A percentile compares a stretch with the other conserved stretches of the same genome.
Conservation (phyloP, 2,329 filamentous ascomycete genomes). For the Fusarium sp. region DNA sequence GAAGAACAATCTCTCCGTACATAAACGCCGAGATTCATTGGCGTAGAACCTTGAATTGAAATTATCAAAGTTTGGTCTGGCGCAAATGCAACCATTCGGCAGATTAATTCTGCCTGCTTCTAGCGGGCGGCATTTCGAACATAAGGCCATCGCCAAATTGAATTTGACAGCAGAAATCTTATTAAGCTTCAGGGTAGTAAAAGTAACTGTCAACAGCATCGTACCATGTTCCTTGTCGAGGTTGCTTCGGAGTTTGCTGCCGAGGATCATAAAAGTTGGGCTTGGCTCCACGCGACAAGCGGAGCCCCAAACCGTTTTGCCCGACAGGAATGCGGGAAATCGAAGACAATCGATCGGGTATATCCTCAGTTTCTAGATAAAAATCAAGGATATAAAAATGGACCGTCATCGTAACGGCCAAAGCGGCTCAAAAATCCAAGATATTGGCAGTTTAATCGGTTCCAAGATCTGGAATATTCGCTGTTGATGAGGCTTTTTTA, state of each 20-base stretch:
- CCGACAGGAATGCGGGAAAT: conserved; percentile 11
- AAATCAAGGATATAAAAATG: conserved; percentile 17
- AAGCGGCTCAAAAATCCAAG: neutral
- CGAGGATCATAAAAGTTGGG: neutral
- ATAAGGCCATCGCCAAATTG: neutral
- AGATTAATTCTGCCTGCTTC: neutral
- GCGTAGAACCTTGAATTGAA: no score
- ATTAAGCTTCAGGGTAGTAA: conserved; percentile 8
- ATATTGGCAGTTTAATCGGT: neutral
- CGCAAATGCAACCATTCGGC: neutral
- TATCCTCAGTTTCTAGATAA: neutral
- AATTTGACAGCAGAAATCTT: neutral
- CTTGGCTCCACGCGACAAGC: conserved; percentile 8
- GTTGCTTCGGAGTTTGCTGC: conserved; percentile 2
- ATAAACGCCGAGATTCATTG: neutral
- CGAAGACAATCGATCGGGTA: conserved; percentile 5
- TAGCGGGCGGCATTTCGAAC: neutral
- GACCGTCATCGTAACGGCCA: neutral
- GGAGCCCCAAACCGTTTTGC: neutral
- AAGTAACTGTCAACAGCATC: neutral
- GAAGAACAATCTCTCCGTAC: neutral
- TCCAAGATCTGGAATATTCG: neutral
- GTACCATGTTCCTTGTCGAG: conserved; percentile 2
- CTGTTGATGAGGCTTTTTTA: conserved; percentile 22
- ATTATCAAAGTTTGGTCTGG: neutral